phyloP scores from a whole-genome alignment of 1,284 basidiomycete genomes.

The Rugiboletus extremiorientalis region DNA sequence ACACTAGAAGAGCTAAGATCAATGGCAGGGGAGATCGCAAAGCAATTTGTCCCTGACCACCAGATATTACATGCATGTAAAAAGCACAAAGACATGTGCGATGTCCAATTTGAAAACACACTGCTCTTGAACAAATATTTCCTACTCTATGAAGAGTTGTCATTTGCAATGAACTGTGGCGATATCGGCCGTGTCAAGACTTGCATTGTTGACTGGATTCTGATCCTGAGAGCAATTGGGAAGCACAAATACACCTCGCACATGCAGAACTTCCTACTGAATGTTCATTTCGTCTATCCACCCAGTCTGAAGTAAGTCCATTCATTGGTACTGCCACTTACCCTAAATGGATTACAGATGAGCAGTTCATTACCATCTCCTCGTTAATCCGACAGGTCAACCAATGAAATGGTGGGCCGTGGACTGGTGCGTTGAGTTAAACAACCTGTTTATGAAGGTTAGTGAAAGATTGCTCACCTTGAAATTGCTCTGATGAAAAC shows the following conservation, averaged over 20 bases:
- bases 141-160: slow-evolving; percentile 10
- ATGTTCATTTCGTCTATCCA: slow-evolving; percentile 11
- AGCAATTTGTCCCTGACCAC: neutral
- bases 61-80: neutral
- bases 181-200: slow-evolving; percentile 2
- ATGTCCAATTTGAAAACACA: neutral
- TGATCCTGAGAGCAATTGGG: slow-evolving; percentile 11
- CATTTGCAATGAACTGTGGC: slow-evolving; percentile 3
- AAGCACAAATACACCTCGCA: slow-evolving; percentile 20
- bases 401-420: slow-evolving; percentile 11
- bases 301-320: neutral
- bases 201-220: slow-evolving; percentile 2
- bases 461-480: too few relatives aligned
- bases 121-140: slow-evolving; percentile 11
- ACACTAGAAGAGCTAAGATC: neutral
- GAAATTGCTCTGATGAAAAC: too few relatives aligned
- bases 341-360: neutral
- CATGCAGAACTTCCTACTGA: slow-evolving; percentile 5
- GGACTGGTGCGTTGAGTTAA: slow-evolving; percentile 25
- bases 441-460: slow-evolving; percentile 24
- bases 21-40: neutral
- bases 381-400: slow-evolving; percentile 23
- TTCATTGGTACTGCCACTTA: too few relatives aligned
- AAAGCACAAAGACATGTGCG: neutral
- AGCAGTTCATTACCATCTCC: slow-evolving; percentile 16